Evolutionary conservation across 2,329 filamentous ascomycete species (phyloP), one percentile per base, ranked within the genome.

Genomic region (Chrysosporium keratinophilum): DNA sequence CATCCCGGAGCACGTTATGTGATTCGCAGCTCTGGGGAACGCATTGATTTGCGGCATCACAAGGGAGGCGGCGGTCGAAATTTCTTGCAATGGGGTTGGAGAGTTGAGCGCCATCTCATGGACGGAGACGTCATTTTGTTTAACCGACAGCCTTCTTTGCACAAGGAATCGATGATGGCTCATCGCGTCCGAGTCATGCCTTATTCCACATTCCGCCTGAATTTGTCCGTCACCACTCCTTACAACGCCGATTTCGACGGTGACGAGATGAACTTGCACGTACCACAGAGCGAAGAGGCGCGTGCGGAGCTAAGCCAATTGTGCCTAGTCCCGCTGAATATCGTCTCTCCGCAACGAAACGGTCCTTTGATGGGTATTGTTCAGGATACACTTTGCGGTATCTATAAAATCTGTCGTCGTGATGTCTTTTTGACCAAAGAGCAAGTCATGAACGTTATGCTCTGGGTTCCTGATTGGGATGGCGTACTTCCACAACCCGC

Each of bases 161-260:
- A 99, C 78, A 99, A 99, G 72, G 93, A 98, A 69, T 98, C 93
- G 57, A 99, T 98, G 93, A 98, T 98, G 94, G 93, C 88, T 71
- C 93, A 99, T 72, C 84, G 88, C 63, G 93, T 98, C 59, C 85
- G 85, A 57, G 93, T 99, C 57, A 97, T 98, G 90, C 93, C 93
- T 2, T 98, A 95, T 71, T 98, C 93, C 5, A 99, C 93, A 1
- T 99, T 99, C 77, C 85, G 93, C 59, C 80, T 99, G 45, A 99
- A 99, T 66, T 72, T 98, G 62, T 98, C 93, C 0, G 93, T 98
- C 65, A 98, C 94, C 0, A 95, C 90, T 28, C 93, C 93, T 0
- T 99, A 99, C 78, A 99, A 99, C 74, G 93, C 93, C 63, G 93
- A 98, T 87, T 98, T 98, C 74, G 93, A 98, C 67, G 93, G 93